Evolutionary conservation across 306 rosid species (phyloP).

Genomic region (peach (Prunus persica)): Prunus_persica_NCBIv2 NC_034011.1:3395501-3396000

Average conservation of each 20-base stretch:
- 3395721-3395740: constrained; percentile 77
- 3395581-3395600: background rate
- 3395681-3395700: constrained; percentile 3
- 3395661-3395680: constrained; percentile 13
- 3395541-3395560: background rate
- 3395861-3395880: constrained; percentile 37
- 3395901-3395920: constrained; percentile 79
- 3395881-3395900: constrained; percentile 83
- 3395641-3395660: background rate
- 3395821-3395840: constrained; percentile 8
- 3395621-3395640: background rate
- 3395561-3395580: background rate
- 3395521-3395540: background rate
- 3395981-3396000: background rate
- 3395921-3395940: constrained; percentile 84
- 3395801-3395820: constrained; percentile 34
- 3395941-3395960: constrained; percentile 2
- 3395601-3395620: background rate
- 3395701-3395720: constrained; percentile 32
- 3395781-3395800: constrained; percentile 96
- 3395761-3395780: constrained; percentile 96
- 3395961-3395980: background rate
- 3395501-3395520: background rate
- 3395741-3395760: constrained; percentile 95
- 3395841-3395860: constrained; percentile 17